phyloP scores from a whole-genome alignment of 257 asterid species.

The Salvia hispanica region DNA sequence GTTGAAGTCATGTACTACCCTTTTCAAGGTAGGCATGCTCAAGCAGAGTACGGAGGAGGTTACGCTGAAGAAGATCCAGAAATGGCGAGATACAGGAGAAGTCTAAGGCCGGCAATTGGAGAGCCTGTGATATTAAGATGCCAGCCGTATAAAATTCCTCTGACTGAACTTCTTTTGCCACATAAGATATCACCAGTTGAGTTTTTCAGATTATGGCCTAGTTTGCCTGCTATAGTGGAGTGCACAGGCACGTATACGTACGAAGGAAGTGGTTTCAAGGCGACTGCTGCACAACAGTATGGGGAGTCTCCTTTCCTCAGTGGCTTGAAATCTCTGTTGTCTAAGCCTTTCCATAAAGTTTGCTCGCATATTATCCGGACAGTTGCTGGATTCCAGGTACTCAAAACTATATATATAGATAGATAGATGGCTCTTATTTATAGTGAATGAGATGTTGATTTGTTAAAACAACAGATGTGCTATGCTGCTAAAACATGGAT shows the following conservation, averaged over 20 bases:
- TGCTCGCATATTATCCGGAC: constrained; percentile 94
- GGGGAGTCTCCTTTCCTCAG: constrained; percentile 96
- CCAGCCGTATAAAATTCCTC: constrained; percentile 89
- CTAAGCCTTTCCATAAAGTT: constrained; percentile 92
- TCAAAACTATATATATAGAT: not conserved
- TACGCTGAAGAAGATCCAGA: constrained; percentile 78
- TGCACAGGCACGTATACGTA: constrained; percentile 83
- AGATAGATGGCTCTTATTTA: no score
- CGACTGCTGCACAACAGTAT: constrained; percentile 96
- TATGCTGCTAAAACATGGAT: constrained; percentile 96
- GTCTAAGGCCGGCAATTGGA: constrained; percentile 59
- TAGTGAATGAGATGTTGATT: no score
- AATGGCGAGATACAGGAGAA: constrained; percentile 62
- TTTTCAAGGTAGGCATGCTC: constrained; percentile 68
- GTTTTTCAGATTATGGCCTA: constrained; percentile 93
- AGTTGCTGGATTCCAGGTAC: constrained; percentile 94
- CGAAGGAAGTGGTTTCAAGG: constrained; percentile 98
- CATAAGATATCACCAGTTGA: constrained; percentile 96
- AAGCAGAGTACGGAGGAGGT: constrained; percentile 67
- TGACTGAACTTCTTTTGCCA: constrained; percentile 89
- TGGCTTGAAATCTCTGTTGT: constrained; percentile 81
- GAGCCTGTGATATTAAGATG: constrained; percentile 90
- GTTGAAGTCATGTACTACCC: constrained; percentile 92
- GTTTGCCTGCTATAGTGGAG: constrained; percentile 91
- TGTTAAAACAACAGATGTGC: constrained; percentile 53